Conservation (phyloP, 345 rosid genomes). For the Luvunga scandens region DNA sequence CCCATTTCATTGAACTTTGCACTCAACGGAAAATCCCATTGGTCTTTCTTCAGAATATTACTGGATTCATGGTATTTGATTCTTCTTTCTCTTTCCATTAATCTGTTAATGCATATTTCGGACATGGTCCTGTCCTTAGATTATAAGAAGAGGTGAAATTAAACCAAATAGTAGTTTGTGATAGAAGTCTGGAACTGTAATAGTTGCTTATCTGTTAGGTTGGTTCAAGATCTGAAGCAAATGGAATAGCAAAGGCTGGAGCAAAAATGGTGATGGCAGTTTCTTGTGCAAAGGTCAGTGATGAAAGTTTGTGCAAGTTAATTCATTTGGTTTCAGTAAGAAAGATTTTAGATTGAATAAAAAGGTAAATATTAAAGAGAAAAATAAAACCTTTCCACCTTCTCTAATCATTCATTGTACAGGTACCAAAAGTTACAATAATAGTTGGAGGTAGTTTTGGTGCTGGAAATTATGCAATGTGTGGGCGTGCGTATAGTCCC, state of each 20-base stretch:
- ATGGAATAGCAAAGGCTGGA: constrained; percentile 95
- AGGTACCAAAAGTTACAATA: constrained; percentile 90
- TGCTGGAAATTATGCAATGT: constrained; percentile 98
- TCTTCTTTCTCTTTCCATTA: not conserved
- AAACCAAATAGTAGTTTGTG: not conserved
- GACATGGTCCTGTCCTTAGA: not conserved
- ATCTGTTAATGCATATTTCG: constrained; percentile 2
- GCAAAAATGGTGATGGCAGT: constrained; percentile 99
- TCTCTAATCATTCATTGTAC: constrained; percentile 14
- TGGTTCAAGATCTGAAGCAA: constrained; percentile 96
- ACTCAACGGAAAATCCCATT: constrained; percentile 85
- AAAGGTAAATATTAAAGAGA: not conserved
- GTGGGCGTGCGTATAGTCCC: constrained; percentile 95
- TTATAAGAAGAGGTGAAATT: not conserved
- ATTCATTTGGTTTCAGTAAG: not conserved
- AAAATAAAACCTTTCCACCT: not conserved
- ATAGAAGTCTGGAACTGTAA: not conserved
- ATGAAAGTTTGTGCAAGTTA: not conserved
- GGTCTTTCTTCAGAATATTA: constrained; percentile 89
- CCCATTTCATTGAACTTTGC: constrained; percentile 90
- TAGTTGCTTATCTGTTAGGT: constrained; percentile 44
- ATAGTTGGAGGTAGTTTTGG: constrained; percentile 95
- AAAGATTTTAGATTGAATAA: not conserved
- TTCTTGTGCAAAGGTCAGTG: constrained; percentile 83
- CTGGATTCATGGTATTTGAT: constrained; percentile 84